Conservation (phyloP, 106 monocot genomes). For the Acanthochlamys bracteata region DNA sequence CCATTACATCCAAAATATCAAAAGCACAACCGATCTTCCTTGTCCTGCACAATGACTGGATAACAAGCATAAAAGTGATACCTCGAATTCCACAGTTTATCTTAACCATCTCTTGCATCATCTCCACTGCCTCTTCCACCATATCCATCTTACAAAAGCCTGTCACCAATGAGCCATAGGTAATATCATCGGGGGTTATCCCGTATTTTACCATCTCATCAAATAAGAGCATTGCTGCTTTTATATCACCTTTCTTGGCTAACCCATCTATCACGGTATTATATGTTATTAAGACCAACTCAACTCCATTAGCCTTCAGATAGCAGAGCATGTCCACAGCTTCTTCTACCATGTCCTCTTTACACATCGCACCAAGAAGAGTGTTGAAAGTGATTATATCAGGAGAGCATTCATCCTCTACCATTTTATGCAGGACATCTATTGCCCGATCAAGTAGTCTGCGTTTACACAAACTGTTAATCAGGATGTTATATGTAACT, state of each 20-base stretch:
- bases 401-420: slow-evolving; percentile 43
- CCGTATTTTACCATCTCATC: slow-evolving; percentile 59
- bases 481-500: slow-evolving; percentile 73
- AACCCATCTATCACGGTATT: slow-evolving; percentile 62
- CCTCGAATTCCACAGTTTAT: slow-evolving; percentile 41
- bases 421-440: slow-evolving; percentile 59
- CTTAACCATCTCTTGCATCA: slow-evolving; percentile 47
- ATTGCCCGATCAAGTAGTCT: slow-evolving; percentile 53
- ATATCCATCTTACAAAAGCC: slow-evolving; percentile 54
- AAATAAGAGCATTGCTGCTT: slow-evolving; percentile 50
- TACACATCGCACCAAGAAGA: slow-evolving; percentile 60
- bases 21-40: slow-evolving; percentile 32
- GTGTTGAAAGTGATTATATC: slow-evolving; percentile 88
- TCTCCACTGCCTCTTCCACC: slow-evolving; percentile 44
- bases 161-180: slow-evolving; percentile 64
- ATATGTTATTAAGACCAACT: slow-evolving; percentile 49
- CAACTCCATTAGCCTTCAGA: slow-evolving; percentile 24
- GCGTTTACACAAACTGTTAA: slow-evolving; percentile 65
- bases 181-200: slow-evolving; percentile 66
- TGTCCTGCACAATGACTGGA: slow-evolving; percentile 54
- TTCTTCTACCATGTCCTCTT: slow-evolving; percentile 47
- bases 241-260: slow-evolving; percentile 49
- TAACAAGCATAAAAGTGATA: slow-evolving; percentile 43
- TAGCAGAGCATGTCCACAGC: slow-evolving; percentile 40
- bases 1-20: slow-evolving; percentile 59